phyloP scores from a whole-genome alignment of 1,284 basidiomycete species.

The Dichomitus squalens region DNA sequence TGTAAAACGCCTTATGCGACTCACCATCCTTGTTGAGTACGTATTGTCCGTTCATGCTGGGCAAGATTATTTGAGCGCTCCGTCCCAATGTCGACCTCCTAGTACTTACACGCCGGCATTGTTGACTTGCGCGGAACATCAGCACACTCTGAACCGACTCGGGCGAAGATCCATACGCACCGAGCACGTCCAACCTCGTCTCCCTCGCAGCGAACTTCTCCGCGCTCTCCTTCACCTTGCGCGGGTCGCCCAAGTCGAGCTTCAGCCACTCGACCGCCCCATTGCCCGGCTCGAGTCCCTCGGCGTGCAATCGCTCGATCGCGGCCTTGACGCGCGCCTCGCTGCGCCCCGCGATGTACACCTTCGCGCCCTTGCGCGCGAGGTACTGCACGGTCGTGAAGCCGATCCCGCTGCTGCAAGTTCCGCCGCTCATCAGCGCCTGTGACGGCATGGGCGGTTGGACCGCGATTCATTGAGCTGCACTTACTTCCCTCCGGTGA shows the following conservation, averaged over 20 bases:
- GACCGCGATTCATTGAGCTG: background rate
- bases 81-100: background rate
- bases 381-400: constrained; percentile 42
- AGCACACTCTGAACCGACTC: background rate
- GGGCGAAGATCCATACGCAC: constrained; percentile 11
- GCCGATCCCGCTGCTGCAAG: constrained; percentile 40
- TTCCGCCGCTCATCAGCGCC: background rate
- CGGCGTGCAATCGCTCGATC: constrained; percentile 37
- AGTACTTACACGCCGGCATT: constrained; percentile 50
- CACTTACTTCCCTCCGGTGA: constrained; percentile 45
- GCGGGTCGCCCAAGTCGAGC: constrained; percentile 50
- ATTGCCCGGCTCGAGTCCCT: constrained; percentile 34
- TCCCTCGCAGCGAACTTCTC: constrained; percentile 49
- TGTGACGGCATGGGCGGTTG: background rate
- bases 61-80: background rate
- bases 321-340: constrained; percentile 42
- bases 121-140: constrained; percentile 38
- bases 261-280: constrained; percentile 47
- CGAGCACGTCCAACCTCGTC: constrained; percentile 49
- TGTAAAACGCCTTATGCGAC: background rate
- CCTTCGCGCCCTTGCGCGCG: constrained; percentile 43
- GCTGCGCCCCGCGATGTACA: constrained; percentile 43
- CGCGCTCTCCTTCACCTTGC: constrained; percentile 46
- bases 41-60: constrained; percentile 32
- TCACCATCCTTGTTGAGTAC: constrained; percentile 8